Evolutionary conservation across 2,329 filamentous ascomycete species (phyloP).

Genomic region (Penicillium sp.): DNA sequence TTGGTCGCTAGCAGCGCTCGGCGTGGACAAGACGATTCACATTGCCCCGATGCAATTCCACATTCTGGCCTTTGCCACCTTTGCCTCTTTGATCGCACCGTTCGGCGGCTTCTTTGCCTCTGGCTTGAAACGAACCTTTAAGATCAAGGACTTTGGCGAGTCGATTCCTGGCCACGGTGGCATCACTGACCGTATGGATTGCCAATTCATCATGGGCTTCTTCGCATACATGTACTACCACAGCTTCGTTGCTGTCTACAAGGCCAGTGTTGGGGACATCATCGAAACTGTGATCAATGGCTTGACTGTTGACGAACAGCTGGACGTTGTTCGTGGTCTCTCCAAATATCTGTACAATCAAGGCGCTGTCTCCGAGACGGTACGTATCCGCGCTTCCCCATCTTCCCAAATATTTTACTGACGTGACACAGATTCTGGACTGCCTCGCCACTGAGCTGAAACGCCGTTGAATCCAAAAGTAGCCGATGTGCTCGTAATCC

Average conservation of each 20-base stretch:
- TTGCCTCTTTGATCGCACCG: slow-evolving; percentile 91
- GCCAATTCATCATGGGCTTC: slow-evolving; percentile 99
- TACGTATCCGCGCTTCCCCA: slow-evolving; percentile 25
- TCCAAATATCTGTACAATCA: slow-evolving; percentile 61
- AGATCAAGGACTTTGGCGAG: slow-evolving; percentile 99
- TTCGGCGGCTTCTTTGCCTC: slow-evolving; percentile 99
- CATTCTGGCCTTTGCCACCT: slow-evolving; percentile 81
- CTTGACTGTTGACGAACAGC: slow-evolving; percentile 79
- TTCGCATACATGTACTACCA: slow-evolving; percentile 99
- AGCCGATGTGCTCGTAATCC: slow-evolving; percentile 1
- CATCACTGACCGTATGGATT: slow-evolving; percentile 99
- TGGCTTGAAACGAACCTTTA: slow-evolving; percentile 95
- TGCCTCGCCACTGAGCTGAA: slow-evolving; percentile 34
- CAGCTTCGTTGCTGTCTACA: slow-evolving; percentile 87
- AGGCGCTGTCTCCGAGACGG: slow-evolving; percentile 51
- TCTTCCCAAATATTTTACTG: no score
- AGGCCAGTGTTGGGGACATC: slow-evolving; percentile 75
- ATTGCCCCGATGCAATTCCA: slow-evolving; percentile 90
- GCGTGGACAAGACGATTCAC: slow-evolving; percentile 64
- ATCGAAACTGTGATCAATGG: slow-evolving; percentile 89
- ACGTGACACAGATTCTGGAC: slow-evolving; percentile 26
- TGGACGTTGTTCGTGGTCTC: slow-evolving; percentile 64
- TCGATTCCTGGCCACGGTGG: slow-evolving; percentile 96
- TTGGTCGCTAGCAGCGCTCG: slow-evolving; percentile 67
- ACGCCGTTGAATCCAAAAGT: slow-evolving; percentile 21